Conservation (phyloP, 2,329 filamentous ascomycete genomes). For the Xylariaceae sp. region DNA sequence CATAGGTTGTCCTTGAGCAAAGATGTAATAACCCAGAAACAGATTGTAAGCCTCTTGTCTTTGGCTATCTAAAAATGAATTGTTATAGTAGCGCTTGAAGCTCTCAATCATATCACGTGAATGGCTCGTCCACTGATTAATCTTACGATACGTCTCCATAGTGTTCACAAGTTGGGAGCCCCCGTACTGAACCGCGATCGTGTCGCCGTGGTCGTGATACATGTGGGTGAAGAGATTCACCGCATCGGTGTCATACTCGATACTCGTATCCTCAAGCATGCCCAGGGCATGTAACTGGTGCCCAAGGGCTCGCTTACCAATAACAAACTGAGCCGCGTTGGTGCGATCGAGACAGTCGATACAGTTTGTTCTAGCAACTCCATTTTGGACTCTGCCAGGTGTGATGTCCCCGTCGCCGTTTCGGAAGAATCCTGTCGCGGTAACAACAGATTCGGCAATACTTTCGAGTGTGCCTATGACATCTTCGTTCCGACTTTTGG, state of each 20-base stretch:
- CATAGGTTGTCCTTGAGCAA: conserved; percentile 85
- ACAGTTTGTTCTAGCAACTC: conserved; percentile 92
- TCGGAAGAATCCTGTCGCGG: conserved; percentile 89
- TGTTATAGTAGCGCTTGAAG: conserved; percentile 99
- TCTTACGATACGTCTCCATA: conserved; percentile 98
- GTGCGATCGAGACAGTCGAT: conserved; percentile 97
- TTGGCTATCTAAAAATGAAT: conserved; percentile 97
- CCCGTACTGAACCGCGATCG: conserved; percentile 96
- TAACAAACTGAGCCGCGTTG: conserved; percentile 97
- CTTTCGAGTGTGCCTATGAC: conserved; percentile 90
- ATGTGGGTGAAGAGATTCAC: conserved; percentile 97
- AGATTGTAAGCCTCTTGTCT: conserved; percentile 97
- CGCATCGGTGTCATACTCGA: conserved; percentile 94
- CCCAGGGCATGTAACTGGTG: conserved; percentile 92
- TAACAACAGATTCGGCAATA: conserved; percentile 87
- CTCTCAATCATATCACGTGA: conserved; percentile 99
- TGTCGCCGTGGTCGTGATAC: conserved; percentile 98
- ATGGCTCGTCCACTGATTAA: conserved; percentile 98
- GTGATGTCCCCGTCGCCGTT: conserved; percentile 78
- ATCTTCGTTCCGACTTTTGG: conserved; percentile 89
- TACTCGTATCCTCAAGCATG: conserved; percentile 76
- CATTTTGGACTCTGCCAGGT: conserved; percentile 79
- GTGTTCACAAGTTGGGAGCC: conserved; percentile 98
- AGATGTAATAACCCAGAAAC: conserved; percentile 96
- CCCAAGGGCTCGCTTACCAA: conserved; percentile 91